Base-by-base conservation (phyloP, 129 eudicot genomes). In the Chrysanthemum makinoi region DNA sequence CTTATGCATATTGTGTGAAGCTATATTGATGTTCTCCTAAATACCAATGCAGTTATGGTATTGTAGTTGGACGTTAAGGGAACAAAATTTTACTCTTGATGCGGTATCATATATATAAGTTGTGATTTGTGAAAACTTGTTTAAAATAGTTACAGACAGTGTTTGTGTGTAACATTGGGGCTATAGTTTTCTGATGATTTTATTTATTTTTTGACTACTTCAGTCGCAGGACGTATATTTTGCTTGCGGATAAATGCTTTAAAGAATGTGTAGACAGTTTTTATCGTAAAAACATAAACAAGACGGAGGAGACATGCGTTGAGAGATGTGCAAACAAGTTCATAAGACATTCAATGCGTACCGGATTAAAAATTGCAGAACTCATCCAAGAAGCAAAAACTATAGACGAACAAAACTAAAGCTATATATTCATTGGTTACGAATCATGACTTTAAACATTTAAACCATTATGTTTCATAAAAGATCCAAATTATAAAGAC, bases 301-400 rank as follows among this genome's bases (percentile, higher is more conserved):
- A 86, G 66, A 87, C 84, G 72, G 96, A 91, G 83, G 96, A 86
- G 80, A 82, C 89, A 0, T 91, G 97, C 64, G 90, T 91, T 8
- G 83, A 77, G 33, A 78, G 90, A 43, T 88, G 96, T 77, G 90
- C 96, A 4, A 95, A 91, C 86, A 91, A 91, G 81, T 91, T 91
- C 72, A 44, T 91, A 80, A 86, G 86, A 90, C 96, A 88, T 74
- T 88, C 90, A 0, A 86, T 88, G 97, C 87, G 93, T 20, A 89
- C 83, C 18, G 89, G 97, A 28, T 52, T 88, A 87, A 84, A 87
- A 75, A 86, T 91, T 65, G 97, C 89, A 2, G 96, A 91, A 79
- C 90, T 91, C 56, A 91, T 80, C 90, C 90, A 88, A 68, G 93
- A 88, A 35, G 90, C 90, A 2, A 74, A 35, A 28, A 90, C 51